These are phyloP conservation scores for Boletus reticuloceps DNA, from an alignment of 768 basidiomycete species.

Conservation along the genomic window DNA sequence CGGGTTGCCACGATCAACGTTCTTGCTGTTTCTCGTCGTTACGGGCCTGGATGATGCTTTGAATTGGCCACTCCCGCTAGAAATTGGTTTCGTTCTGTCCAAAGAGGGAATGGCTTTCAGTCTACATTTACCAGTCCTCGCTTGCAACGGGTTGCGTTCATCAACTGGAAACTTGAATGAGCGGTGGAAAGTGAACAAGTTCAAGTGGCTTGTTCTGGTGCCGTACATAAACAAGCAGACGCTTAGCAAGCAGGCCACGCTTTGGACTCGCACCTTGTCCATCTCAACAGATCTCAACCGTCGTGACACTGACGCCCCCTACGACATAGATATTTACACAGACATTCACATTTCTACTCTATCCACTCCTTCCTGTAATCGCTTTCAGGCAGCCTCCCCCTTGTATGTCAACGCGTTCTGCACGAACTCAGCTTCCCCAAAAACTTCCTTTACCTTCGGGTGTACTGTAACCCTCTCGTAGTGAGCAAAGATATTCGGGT, in stretches of 20 bases:
- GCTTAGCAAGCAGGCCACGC: no score
- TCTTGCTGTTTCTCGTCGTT: neutral
- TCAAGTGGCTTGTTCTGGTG: neutral
- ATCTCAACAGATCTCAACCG: neutral
- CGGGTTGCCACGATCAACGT: neutral
- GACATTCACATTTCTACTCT: neutral
- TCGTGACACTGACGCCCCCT: no score
- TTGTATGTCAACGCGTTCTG: constrained; percentile 16
- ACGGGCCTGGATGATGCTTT: neutral
- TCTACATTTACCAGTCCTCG: neutral
- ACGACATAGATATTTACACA: neutral
- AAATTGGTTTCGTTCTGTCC: neutral
- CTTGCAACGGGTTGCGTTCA: neutral
- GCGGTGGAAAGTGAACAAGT: neutral
- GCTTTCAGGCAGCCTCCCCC: constrained; percentile 1
- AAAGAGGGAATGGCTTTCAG: neutral
- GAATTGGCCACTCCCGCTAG: neutral
- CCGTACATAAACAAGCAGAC: constrained; percentile 7
- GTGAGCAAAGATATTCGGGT: constrained; percentile 26
- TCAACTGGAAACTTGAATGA: neutral
- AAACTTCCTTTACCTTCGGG: constrained; percentile 15
- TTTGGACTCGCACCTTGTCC: no score
- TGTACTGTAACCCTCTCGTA: constrained; percentile 20
- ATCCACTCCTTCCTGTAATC: no score
- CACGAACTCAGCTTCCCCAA: constrained; percentile 18